Evolutionary conservation across 1,284 basidiomycete species (phyloP), one percentile per base, ranked within the genome.

Genomic region (Butyriboletus appendiculatus): DNA sequence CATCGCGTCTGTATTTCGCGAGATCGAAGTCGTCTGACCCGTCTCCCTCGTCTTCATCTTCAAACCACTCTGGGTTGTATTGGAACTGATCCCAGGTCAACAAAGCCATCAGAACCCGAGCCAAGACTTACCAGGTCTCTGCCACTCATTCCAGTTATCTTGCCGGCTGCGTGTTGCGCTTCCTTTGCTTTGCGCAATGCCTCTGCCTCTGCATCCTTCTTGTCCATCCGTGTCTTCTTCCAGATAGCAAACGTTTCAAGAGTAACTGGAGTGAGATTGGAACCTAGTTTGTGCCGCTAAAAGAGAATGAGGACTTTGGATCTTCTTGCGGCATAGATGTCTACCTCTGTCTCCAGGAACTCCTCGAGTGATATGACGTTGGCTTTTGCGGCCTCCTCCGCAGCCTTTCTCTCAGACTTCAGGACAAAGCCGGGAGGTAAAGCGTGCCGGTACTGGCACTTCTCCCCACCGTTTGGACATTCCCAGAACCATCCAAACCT

Each of bases 41-140:
- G 35, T 82, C 83, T 61, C 84, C 90, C 7, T 88, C 92, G 15
- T 93, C 92, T 55, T 87, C 84, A 63, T 96, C 94, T 61, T 84
- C 85, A 75, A 96, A 94, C 86, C 96, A 91, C 66, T 98, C 93
- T 16, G 94, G 92, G 72, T 98, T 96, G 81, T 94, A 96, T 73
- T 92, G 87, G 81, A 96, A 96, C 91, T 92, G 60, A 9, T 52
- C 37, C 61, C 55, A 44, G 51, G 54, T 59, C 35, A 62, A 35
- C 50, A 22, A 43, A 24, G 43, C 38, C 32, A 28, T 53, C 34
- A 18, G 37, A 28, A 50, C 38, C 8, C 58, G 20, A 52, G 45
- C 37, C 38, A 46, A 33, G 32, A 76, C 83, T 67, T 63, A 94
- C 93, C 73, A 99, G 78, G 75, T 99, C 97, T 74, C 94, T 84